Conservation (phyloP, 768 basidiomycete genomes). For the Exidia glandulosa region DNA sequence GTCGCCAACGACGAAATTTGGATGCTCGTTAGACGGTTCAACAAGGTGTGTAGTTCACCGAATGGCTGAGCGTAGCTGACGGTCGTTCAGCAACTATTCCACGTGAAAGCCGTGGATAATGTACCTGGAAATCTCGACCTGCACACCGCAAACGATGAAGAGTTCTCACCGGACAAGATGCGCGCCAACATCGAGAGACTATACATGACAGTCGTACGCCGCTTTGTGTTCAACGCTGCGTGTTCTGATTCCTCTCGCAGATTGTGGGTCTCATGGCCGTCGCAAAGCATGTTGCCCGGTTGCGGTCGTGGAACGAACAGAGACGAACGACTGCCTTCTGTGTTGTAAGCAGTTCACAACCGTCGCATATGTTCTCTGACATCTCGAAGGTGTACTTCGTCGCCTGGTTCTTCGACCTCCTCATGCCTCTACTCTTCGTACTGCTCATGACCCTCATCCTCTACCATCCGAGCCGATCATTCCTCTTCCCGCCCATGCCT, state of each 20-base stretch:
- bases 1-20: conserved; percentile 30
- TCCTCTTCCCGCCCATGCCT: conserved; percentile 27
- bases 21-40: conserved; percentile 28
- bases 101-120: conserved; percentile 22
- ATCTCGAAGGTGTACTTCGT: conserved; percentile 21
- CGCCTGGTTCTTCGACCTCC: conserved; percentile 26
- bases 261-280: conserved; percentile 21
- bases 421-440: conserved; percentile 23
- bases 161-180: conserved; percentile 33
- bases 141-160: conserved; percentile 26
- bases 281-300: conserved; percentile 25
- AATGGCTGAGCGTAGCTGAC: not conserved
- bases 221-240: not conserved
- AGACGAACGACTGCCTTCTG: conserved; percentile 14
- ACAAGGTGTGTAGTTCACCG: conserved; percentile 24
- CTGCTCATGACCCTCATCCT: conserved; percentile 26
- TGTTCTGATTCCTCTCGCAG: not conserved
- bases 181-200: conserved; percentile 29
- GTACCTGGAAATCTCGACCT: conserved; percentile 26
- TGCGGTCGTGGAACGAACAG: conserved; percentile 31
- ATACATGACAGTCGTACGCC: conserved; percentile 22
- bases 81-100: conserved; percentile 26
- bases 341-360: not conserved
- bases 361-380: not conserved
- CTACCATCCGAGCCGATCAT: conserved; percentile 21